phyloP scores from a whole-genome alignment of 441 rosid species.

The Aquilaria agallochum region DNA sequence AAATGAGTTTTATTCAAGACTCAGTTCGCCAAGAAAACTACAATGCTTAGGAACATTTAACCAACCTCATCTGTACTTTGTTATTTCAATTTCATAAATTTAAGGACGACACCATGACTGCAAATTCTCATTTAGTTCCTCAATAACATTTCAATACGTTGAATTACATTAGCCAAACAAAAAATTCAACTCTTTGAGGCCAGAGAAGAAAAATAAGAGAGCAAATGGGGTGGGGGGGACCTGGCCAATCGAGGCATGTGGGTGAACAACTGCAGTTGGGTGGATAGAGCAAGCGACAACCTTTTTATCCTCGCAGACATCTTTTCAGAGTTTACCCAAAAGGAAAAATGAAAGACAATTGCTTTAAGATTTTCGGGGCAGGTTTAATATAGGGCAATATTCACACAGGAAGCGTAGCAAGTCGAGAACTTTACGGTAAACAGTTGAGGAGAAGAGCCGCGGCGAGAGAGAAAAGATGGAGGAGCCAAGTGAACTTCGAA shows the following conservation, averaged over 20 bases:
- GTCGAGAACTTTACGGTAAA: slow-evolving; percentile 21
- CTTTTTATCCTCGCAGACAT: slow-evolving; percentile 25
- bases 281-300: slow-evolving; percentile 46
- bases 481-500: slow-evolving; percentile 30
- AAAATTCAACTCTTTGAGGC: neutral
- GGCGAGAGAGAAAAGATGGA: slow-evolving; percentile 21
- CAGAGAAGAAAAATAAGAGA: neutral
- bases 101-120: neutral
- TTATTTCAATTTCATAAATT: too few species aligned
- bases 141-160: too few species aligned
- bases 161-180: too few species aligned
- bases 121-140: neutral
- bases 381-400: neutral
- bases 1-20: neutral
- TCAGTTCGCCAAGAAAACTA: neutral
- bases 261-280: slow-evolving; percentile 77
- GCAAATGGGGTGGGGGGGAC: slow-evolving; percentile 23
- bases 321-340: slow-evolving; percentile 21
- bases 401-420: slow-evolving; percentile 10
- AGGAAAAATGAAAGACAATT: slow-evolving; percentile 3
- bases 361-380: slow-evolving; percentile 4
- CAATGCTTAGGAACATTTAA: neutral
- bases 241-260: slow-evolving; percentile 72
- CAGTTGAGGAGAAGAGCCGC: slow-evolving; percentile 30
- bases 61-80: neutral